Conservation (phyloP, 192 early-diverging fungal genomes). For the Backusella psychrophila region DNA sequence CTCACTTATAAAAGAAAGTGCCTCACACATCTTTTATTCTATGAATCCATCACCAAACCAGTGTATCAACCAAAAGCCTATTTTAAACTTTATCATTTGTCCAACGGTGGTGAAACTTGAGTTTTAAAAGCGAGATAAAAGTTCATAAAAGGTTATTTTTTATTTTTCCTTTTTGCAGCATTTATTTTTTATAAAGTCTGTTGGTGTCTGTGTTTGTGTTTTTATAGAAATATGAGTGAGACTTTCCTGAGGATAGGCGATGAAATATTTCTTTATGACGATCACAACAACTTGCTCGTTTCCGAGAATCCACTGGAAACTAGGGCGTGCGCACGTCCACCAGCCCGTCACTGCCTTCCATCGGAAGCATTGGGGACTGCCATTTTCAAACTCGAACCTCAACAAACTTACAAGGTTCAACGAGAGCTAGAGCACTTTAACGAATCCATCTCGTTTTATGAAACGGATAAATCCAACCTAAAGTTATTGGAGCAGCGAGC, state of each 20-base stretch:
- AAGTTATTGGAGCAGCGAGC: not conserved
- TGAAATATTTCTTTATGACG: constrained; percentile 25
- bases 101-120: not conserved
- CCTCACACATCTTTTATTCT: too few species aligned
- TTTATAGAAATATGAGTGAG: not conserved
- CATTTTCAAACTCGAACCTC: constrained; percentile 28
- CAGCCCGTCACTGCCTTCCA: not conserved
- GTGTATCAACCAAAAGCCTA: too few species aligned
- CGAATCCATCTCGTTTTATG: not conserved
- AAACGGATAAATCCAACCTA: constrained; percentile 3
- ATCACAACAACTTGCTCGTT: constrained; percentile 15
- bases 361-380: constrained; percentile 18
- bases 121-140: not conserved
- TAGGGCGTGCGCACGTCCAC: constrained; percentile 13
- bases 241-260: constrained; percentile 22
- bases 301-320: constrained; percentile 30
- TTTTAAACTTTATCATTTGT: not conserved
- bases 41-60: too few species aligned
- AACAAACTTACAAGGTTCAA: constrained; percentile 12
- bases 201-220: not conserved
- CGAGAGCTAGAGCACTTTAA: constrained; percentile 12
- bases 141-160: not conserved
- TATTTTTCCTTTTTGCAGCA: not conserved
- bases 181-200: not conserved
- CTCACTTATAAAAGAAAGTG: too few species aligned